These are phyloP conservation scores for Gyrodon lividus DNA, from an alignment of 768 basidiomycete species.

Conservation along the genomic window DNA sequence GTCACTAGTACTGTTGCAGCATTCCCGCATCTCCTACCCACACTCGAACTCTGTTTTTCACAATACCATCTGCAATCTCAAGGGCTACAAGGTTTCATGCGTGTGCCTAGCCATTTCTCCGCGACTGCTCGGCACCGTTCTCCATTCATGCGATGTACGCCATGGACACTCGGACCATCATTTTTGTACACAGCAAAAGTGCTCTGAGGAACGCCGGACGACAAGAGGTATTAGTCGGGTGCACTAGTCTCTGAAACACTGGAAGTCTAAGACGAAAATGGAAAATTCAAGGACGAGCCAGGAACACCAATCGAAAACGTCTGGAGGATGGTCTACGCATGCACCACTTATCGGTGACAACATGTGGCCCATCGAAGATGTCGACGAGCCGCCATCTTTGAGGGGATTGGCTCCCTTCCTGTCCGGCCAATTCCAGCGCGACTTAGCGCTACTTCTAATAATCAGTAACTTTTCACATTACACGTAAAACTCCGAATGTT, in stretches of 20 bases:
- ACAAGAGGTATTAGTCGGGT: neutral
- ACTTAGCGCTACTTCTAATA: no score
- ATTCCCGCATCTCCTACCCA: slow-evolving; percentile 38
- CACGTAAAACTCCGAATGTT: neutral
- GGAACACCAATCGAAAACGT: neutral
- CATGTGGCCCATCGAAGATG: neutral
- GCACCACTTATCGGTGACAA: neutral
- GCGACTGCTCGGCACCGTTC: slow-evolving; percentile 6
- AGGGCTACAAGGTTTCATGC: slow-evolving; percentile 32
- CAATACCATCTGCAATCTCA: slow-evolving; percentile 32
- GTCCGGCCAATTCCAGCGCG: no score
- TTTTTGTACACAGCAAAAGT: slow-evolving; percentile 14
- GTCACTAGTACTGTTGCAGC: slow-evolving; percentile 43
- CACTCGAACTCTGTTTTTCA: slow-evolving; percentile 40
- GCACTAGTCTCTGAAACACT: neutral
- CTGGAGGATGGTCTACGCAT: neutral
- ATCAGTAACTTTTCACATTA: no score
- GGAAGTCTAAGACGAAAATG: neutral
- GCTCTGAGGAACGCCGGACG: neutral
- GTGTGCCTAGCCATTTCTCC: neutral
- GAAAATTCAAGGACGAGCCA: neutral
- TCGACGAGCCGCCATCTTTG: no score
- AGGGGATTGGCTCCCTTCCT: no score
- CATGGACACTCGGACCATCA: slow-evolving; percentile 4
- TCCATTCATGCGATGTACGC: slow-evolving; percentile 12